Conservation (phyloP, 192 early-diverging fungal species). For the Thoreauomyces humboldtii region DNA sequence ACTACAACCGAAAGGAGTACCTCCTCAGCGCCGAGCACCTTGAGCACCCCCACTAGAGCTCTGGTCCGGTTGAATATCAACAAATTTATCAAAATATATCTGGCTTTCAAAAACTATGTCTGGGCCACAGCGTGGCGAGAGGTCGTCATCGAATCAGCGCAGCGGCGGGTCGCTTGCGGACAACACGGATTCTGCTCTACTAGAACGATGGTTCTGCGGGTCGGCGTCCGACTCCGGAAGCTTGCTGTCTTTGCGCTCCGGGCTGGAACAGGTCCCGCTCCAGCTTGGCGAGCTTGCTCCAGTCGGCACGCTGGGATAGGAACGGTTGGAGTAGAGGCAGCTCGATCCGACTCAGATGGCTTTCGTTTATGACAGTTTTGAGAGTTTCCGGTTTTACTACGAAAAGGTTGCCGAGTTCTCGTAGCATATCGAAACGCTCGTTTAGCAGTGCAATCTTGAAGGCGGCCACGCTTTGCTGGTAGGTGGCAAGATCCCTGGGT, state of each 20-base stretch:
- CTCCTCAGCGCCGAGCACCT: constrained; percentile 27
- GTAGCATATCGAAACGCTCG: constrained; percentile 86
- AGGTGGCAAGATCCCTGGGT: constrained; percentile 88
- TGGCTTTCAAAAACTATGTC: too few species aligned
- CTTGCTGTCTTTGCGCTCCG: neutral
- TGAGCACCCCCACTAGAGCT: constrained; percentile 3
- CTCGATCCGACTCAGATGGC: constrained; percentile 75
- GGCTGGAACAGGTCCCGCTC: constrained; percentile 31
- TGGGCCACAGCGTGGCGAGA: too few species aligned
- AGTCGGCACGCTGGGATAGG: constrained; percentile 85
- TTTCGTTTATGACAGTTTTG: constrained; percentile 82
- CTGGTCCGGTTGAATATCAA: too few species aligned
- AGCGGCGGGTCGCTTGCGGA: too few species aligned
- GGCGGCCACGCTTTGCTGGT: constrained; percentile 77
- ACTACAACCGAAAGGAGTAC: constrained; percentile 45
- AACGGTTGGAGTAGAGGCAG: constrained; percentile 79
- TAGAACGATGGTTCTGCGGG: neutral
- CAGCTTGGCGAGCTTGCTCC: constrained; percentile 39
- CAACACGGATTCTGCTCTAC: too few species aligned
- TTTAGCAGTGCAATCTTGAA: constrained; percentile 74
- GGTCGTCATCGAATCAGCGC: too few species aligned
- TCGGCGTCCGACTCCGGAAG: neutral
- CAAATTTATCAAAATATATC: too few species aligned
- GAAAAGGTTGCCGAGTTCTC: constrained; percentile 91
- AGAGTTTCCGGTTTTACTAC: constrained; percentile 89